Conservation (phyloP, 495 filamentous ascomycete species). For the Durotheca rogersii region DNA sequence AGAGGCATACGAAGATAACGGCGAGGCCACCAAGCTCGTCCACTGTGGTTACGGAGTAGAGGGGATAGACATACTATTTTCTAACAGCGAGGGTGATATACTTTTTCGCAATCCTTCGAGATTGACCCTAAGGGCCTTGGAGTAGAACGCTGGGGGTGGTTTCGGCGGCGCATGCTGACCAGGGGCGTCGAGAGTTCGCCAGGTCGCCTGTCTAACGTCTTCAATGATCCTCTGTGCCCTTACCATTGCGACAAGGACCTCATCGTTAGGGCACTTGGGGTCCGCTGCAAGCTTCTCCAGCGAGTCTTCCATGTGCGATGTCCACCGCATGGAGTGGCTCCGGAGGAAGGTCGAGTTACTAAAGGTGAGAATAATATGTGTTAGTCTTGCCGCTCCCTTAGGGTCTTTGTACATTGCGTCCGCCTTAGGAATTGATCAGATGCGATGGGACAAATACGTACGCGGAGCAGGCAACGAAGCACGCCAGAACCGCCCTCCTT, state of each 20-base stretch:
- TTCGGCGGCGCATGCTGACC: conserved; percentile 4
- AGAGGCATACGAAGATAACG: no score
- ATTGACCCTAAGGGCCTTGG: conserved; percentile 20
- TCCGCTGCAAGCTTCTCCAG: conserved; percentile 25
- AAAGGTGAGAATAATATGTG: not conserved
- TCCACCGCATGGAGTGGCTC: conserved; percentile 35
- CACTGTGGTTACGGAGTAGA: no score
- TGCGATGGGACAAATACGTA: no score
- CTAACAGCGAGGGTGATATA: conserved; percentile 16
- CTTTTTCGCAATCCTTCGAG: conserved; percentile 22
- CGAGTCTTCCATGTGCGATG: conserved; percentile 35
- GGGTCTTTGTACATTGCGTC: no score
- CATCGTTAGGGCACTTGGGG: conserved; percentile 28
- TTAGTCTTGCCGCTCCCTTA: no score
- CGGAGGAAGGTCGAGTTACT: conserved; percentile 37
- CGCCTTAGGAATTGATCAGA: no score
- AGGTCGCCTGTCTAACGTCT: conserved; percentile 22
- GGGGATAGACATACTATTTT: conserved; percentile 26
- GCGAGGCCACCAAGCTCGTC: no score
- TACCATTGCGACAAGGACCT: conserved; percentile 34
- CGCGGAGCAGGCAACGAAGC: conserved; percentile 27
- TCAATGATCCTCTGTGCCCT: conserved; percentile 38
- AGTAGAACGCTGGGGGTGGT: conserved; percentile 19
- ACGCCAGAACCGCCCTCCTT: conserved; percentile 32
- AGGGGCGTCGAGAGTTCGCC: conserved; percentile 14